These are phyloP conservation scores for Aschersonia sp. DNA, from an alignment of 2,329 filamentous ascomycete genomes.

Conservation along the genomic window DNA sequence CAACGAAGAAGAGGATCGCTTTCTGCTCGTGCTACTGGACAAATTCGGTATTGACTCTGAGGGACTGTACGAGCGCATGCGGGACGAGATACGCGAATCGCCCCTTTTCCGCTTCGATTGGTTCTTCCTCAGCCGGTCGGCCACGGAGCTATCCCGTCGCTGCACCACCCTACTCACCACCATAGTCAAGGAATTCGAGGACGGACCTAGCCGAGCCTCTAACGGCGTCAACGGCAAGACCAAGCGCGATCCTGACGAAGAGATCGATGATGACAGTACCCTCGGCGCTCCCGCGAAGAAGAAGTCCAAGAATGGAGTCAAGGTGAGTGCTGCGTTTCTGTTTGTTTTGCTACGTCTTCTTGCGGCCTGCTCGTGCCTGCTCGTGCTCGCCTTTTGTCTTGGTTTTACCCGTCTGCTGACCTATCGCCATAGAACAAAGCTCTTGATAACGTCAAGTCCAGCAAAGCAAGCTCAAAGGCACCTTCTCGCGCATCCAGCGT, in stretches of 20 bases:
- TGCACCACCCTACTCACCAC: slow-evolving; percentile 92
- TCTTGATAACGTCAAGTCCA: slow-evolving; percentile 74
- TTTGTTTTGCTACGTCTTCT: too few relatives aligned
- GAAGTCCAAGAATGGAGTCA: slow-evolving; percentile 79
- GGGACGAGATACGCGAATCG: slow-evolving; percentile 92
- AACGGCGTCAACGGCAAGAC: slow-evolving; percentile 53
- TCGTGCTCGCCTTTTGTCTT: neutral
- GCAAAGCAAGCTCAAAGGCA: slow-evolving; percentile 61
- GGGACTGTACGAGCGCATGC: slow-evolving; percentile 79
- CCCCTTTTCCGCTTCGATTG: slow-evolving; percentile 96
- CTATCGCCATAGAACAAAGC: slow-evolving; percentile 62
- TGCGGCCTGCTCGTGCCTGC: neutral
- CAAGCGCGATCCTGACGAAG: slow-evolving; percentile 66
- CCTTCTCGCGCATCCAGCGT: slow-evolving; percentile 84
- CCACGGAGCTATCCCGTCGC: slow-evolving; percentile 79
- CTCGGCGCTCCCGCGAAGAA: slow-evolving; percentile 73
- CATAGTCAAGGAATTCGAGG: slow-evolving; percentile 88
- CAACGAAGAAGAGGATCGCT: slow-evolving; percentile 94
- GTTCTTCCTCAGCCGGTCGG: slow-evolving; percentile 95
- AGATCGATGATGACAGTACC: slow-evolving; percentile 71
- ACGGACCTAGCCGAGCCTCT: slow-evolving; percentile 34
- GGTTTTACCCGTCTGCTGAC: neutral
- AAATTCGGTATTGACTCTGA: slow-evolving; percentile 86
- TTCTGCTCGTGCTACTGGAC: slow-evolving; percentile 85
- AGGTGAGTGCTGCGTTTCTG: slow-evolving; percentile 34